Evolutionary conservation across 768 basidiomycete genomes (phyloP), one percentile per base, ranked within the genome.

Genomic region (Piloderma croceum): DNA sequence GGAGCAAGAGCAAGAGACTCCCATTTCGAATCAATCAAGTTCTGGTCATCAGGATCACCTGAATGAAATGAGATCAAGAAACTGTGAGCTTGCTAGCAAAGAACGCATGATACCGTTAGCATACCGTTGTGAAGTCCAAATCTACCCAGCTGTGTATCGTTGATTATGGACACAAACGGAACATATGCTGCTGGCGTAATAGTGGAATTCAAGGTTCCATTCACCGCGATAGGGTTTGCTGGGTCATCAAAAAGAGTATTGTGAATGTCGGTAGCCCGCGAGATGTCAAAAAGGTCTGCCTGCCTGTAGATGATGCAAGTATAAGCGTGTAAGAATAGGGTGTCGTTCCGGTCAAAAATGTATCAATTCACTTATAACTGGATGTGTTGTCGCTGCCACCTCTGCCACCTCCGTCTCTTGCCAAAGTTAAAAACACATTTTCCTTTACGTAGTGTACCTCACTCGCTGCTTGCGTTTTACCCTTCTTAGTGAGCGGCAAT

Each of bases 21-120:
- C 79, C 80, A 84, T 59, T 83, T 84, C 0, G 70, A 72, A 44
- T 71, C 70, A 36, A 84, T 71, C n/a, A 81, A 64, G 1, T 70
- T 74, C 24, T 62, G 45, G 45, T 80, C 72, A 39, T 67, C 58
- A 4, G 72, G 73, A 23, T 67, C 58, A 39, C 68, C 76, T 79
- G 36, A 19, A 46, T 24, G n/a, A 33, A 36, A 20, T 24, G 20
- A 21, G 36, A 23, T 24, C 29, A 18, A 18, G 13, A 39, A 21
- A 38, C 12, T 40, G 37, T 38, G 33, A 29, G 12, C 5, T 11
- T 23, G 10, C n/a, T 31, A 13, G 31, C 13, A 37, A 38, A 22
- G 17, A 23, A 21, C 11, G 11, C n/a, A 13, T 3, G 3, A 2
- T 10, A 43, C 17, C 34, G 18, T 7, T 18, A 3, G 45, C 66